phyloP scores from a whole-genome alignment of 345 rosid species.

The Acer campestre region DNA sequence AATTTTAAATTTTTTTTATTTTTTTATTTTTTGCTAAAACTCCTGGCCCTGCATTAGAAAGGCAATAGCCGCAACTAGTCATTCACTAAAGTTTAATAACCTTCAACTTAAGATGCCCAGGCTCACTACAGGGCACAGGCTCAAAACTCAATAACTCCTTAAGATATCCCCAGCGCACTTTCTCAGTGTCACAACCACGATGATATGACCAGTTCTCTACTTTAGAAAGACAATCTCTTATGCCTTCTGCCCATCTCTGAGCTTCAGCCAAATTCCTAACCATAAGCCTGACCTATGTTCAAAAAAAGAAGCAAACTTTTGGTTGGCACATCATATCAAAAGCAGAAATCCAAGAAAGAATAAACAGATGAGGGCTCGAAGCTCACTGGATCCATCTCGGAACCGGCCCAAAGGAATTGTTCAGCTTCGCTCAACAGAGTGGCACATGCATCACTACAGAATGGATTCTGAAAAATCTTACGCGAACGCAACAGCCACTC shows the following conservation, averaged over 20 bases:
- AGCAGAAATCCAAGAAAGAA: conserved; percentile 14
- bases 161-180: conserved; percentile 49
- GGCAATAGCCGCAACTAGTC: conserved; percentile 12
- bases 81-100: conserved; percentile 38
- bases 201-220: conserved; percentile 44
- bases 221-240: conserved; percentile 56
- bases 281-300: conserved; percentile 65
- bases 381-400: conserved; percentile 86
- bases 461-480: conserved; percentile 48
- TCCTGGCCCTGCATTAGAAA: conserved; percentile 10
- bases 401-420: conserved; percentile 97
- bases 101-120: conserved; percentile 73
- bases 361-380: conserved; percentile 23
- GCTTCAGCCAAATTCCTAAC: conserved; percentile 58
- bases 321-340: conserved; percentile 2
- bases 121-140: conserved; percentile 67
- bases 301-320: conserved; percentile 16
- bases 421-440: conserved; percentile 77
- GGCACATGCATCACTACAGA: conserved; percentile 50
- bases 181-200: conserved; percentile 36
- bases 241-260: conserved; percentile 73
- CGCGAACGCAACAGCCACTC: conserved; percentile 63
- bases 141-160: conserved; percentile 53
- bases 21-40: not conserved
- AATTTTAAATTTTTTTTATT: not conserved